Conservation (phyloP, 2,329 filamentous ascomycete genomes). For the Arthrobotrys iridis region DNA sequence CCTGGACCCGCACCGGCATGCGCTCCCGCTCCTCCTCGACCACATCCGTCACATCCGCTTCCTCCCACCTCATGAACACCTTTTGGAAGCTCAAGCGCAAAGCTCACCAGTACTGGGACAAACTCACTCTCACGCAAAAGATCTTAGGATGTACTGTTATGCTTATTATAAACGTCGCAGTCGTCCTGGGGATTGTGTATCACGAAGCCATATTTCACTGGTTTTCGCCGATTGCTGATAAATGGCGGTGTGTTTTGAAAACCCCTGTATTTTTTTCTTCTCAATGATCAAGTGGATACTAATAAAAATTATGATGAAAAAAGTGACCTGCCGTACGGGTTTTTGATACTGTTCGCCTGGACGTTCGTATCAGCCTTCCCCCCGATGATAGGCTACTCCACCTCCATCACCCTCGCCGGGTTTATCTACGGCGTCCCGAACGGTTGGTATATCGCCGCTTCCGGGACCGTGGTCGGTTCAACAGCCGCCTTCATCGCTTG, state of each 20-base stretch:
- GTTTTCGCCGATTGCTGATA: slow-evolving; percentile 56
- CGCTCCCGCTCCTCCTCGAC: slow-evolving; percentile 27
- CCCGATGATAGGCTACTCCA: slow-evolving; percentile 86
- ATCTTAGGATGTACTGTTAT: slow-evolving; percentile 53
- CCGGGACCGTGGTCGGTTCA: slow-evolving; percentile 80
- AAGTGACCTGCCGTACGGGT: slow-evolving; percentile 73
- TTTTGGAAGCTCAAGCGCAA: slow-evolving; percentile 55
- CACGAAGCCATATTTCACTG: slow-evolving; percentile 58
- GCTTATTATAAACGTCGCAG: slow-evolving; percentile 25
- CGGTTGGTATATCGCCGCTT: slow-evolving; percentile 83
- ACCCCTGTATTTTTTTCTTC: background rate
- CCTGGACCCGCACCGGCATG: slow-evolving; percentile 49
- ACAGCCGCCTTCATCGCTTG: slow-evolving; percentile 82
- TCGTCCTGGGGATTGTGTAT: slow-evolving; percentile 56
- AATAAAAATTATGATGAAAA: background rate
- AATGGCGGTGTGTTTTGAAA: slow-evolving; percentile 55
- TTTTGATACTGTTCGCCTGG: slow-evolving; percentile 77
- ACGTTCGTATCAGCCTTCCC: slow-evolving; percentile 84
- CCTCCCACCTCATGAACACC: slow-evolving; percentile 31
- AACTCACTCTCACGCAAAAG: slow-evolving; percentile 56
- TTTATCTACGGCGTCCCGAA: slow-evolving; percentile 78
- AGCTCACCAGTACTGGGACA: slow-evolving; percentile 54
- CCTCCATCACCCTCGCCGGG: slow-evolving; percentile 74
- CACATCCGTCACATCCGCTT: slow-evolving; percentile 34
- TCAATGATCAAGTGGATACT: background rate